Conservation (phyloP, 257 asterid genomes). For the Craterostigma plantagineum region DNA sequence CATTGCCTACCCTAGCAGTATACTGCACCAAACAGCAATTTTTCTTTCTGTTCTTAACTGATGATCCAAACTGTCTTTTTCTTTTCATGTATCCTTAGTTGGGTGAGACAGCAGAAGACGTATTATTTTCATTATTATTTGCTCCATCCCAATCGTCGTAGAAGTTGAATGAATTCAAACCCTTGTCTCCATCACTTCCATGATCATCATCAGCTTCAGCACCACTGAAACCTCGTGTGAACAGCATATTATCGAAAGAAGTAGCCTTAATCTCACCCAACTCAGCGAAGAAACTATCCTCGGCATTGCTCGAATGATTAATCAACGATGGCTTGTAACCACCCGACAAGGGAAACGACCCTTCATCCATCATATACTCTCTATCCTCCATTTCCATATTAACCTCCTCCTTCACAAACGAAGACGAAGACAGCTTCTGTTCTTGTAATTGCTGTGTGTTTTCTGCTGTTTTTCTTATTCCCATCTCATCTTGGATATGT, state of each 20-base stretch:
- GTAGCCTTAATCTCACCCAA: constrained; percentile 54
- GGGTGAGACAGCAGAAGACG: no score
- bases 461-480: constrained; percentile 12
- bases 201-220: constrained; percentile 1
- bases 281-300: constrained; percentile 64
- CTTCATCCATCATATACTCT: constrained; percentile 18
- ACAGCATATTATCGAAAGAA: constrained; percentile 30
- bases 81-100: no score
- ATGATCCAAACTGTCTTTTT: no score
- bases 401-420: constrained; percentile 37
- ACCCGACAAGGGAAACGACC: constrained; percentile 17
- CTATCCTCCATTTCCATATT: constrained; percentile 12
- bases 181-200: constrained; percentile 12
- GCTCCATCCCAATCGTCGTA: constrained; percentile 38
- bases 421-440: neutral
- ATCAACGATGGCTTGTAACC: constrained; percentile 44
- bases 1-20: no score
- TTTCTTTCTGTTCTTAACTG: no score
- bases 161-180: constrained; percentile 41
- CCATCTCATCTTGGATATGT: no score
- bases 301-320: constrained; percentile 20
- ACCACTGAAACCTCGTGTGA: constrained; percentile 28
- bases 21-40: no score
- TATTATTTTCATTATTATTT: no score
- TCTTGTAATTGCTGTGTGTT: neutral